Base-by-base conservation (phyloP, 225 moss, liverwort and hornwort species). In the Bryoerythrophyllum caledonicum region DNA sequence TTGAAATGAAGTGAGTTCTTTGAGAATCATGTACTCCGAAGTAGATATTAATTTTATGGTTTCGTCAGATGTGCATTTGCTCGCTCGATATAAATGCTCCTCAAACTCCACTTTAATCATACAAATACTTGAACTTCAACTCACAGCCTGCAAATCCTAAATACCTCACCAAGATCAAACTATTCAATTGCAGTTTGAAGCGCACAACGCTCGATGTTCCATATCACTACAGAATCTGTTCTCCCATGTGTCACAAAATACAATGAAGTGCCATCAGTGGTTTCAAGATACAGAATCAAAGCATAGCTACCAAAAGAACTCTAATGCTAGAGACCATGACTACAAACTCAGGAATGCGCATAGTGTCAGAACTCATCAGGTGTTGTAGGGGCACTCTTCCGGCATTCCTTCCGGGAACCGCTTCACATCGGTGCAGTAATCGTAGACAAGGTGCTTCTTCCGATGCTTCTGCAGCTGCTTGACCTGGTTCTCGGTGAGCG, bases 361-460 rank as follows among this genome's bases (percentile, higher is more conserved):
- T 38, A 2, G 2, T 38, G 38, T 8, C 8, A 38, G 38, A 38
- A 8, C 38, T 7, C 32, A 32, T 60, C 30, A 60, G 28, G 28
- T 30, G 30, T 84, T 87, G 70, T 66, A 76, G 0, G 1, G 73
- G 24, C 86, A 87, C 37, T 84, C 84, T 8, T 1, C 11, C 2
- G 83, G 81, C 8, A 52, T 21, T 14, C 81, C 81, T 16, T 2
- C 8, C 0, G 81, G 76, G 44, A 73, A 83, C 2, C 81, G 75
- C 0, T 2, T 0, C 0, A 10, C 73, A 65, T 84, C 86, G 4
- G 60, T 65, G 70, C 86, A 86, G 2, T 86, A 86, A 2, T 86
- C 78, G 28, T 84, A 81, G 32, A 79, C 24, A 23, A 86, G 0
- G 24, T 73, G 60, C 30, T 78, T 79, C 1, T 57, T 65, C 2